Percentiles rank a stretch among this genome's conserved stretches.
Conservation (phyloP, 108 stramenopile species). For the Nitzschia sp. region DNA sequence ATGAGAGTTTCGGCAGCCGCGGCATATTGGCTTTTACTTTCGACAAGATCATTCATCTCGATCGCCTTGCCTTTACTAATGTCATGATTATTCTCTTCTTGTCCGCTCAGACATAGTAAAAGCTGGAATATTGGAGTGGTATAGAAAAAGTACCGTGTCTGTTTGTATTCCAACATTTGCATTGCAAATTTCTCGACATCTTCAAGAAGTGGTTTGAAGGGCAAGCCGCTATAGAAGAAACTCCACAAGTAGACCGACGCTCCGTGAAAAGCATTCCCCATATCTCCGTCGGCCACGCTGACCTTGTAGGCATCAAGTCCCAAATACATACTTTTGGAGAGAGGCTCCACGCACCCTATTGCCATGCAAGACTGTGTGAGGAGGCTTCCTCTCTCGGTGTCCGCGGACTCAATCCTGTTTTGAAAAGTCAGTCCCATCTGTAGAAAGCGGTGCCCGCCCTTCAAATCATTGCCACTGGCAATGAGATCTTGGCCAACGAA, state of each 20-base stretch:
- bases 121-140: constrained; percentile 6
- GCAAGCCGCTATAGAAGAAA: constrained; percentile 10
- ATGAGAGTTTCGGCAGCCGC: neutral
- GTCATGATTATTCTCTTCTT: neutral
- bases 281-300: neutral
- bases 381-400: neutral
- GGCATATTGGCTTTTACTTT: neutral
- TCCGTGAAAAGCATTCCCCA: constrained; percentile 8
- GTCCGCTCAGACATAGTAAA: neutral
- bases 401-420: neutral
- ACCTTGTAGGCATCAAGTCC: constrained; percentile 8
- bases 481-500: constrained; percentile 1
- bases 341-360: neutral
- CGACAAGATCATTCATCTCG: neutral
- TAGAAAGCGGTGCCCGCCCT: neutral
- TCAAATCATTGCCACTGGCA: neutral
- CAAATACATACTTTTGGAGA: constrained; percentile 8
- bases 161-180: constrained; percentile 14
- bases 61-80: constrained; percentile 7
- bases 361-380: constrained; percentile 11
- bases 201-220: constrained; percentile 10
- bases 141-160: neutral
- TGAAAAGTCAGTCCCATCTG: neutral
- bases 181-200: constrained; percentile 8
- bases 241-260: constrained; percentile 1